phyloP scores from a whole-genome alignment of 148 eudicot genomes.

The Rhododendron mucronatum region DNA sequence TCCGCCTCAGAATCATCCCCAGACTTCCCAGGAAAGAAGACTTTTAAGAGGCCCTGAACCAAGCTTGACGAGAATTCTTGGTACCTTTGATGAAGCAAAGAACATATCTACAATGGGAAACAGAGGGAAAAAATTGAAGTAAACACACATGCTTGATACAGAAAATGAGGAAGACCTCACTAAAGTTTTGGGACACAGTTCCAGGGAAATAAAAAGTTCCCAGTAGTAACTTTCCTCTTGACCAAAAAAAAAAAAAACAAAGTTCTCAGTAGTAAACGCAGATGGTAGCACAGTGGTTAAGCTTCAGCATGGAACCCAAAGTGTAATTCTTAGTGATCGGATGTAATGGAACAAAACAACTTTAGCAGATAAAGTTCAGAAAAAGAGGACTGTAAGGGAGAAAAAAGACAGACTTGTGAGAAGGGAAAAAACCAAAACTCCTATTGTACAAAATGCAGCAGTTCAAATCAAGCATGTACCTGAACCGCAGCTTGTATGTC shows the following conservation, averaged over 20 bases:
- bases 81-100: slow-evolving; percentile 94
- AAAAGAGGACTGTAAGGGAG: not conserved
- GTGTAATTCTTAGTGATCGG: not conserved
- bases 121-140: not conserved
- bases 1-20: slow-evolving; percentile 80
- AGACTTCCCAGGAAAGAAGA: slow-evolving; percentile 77
- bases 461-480: slow-evolving; percentile 36
- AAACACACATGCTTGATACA: not conserved
- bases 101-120: slow-evolving; percentile 59
- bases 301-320: not conserved
- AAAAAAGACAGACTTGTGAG: not conserved
- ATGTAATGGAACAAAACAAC: not conserved
- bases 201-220: not conserved
- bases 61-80: slow-evolving; percentile 78
- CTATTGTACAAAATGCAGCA: not conserved
- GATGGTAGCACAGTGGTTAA: not conserved
- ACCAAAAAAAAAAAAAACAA: too few species aligned
- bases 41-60: slow-evolving; percentile 72
- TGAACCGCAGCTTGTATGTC: slow-evolving; percentile 97
- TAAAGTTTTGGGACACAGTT: not conserved
- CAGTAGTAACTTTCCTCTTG: not conserved
- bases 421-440: not conserved
- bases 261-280: not conserved
- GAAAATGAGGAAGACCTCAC: not conserved
- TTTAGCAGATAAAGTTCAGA: not conserved